phyloP scores from a whole-genome alignment of 805 yeast species.

The Pichia pseudocactophila region DNA sequence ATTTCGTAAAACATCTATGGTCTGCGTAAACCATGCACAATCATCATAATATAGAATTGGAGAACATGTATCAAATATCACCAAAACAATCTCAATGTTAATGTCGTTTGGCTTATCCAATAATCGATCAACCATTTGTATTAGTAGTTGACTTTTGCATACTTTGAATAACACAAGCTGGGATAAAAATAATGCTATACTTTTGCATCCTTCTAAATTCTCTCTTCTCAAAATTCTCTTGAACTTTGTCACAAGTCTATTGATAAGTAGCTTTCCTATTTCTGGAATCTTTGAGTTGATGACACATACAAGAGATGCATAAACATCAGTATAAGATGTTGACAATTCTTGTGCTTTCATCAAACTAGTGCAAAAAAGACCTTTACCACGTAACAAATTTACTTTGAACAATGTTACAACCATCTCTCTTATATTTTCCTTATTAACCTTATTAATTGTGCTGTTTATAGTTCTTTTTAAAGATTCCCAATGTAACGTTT shows the following conservation, averaged over 20 bases:
- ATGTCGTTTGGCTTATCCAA: conserved; percentile 39
- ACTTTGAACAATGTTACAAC: conserved; percentile 42
- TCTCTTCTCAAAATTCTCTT: conserved; percentile 41
- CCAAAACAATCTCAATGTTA: conserved; percentile 46
- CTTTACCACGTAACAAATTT: conserved; percentile 55
- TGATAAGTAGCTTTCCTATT: conserved; percentile 49
- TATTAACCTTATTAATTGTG: conserved; percentile 37
- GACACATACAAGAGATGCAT: conserved; percentile 49
- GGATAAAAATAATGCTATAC: conserved; percentile 43
- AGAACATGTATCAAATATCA: conserved; percentile 46
- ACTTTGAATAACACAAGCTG: conserved; percentile 59
- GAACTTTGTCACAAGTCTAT: conserved; percentile 51
- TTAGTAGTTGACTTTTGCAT: conserved; percentile 40
- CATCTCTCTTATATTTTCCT: conserved; percentile 38
- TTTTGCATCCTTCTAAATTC: conserved; percentile 35
- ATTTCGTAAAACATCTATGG: conserved; percentile 50
- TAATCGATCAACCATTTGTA: conserved; percentile 45
- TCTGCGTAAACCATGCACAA: conserved; percentile 27
- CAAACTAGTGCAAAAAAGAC: conserved; percentile 47
- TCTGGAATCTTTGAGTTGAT: conserved; percentile 62
- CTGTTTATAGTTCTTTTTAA: conserved; percentile 40
- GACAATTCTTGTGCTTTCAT: conserved; percentile 45
- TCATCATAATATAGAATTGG: conserved; percentile 35
- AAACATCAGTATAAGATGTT: conserved; percentile 33
- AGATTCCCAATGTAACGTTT: conserved; percentile 48